Evolutionary conservation across 2,329 filamentous ascomycete genomes (phyloP).

Genomic region (Aspergillus caelatus): DNA sequence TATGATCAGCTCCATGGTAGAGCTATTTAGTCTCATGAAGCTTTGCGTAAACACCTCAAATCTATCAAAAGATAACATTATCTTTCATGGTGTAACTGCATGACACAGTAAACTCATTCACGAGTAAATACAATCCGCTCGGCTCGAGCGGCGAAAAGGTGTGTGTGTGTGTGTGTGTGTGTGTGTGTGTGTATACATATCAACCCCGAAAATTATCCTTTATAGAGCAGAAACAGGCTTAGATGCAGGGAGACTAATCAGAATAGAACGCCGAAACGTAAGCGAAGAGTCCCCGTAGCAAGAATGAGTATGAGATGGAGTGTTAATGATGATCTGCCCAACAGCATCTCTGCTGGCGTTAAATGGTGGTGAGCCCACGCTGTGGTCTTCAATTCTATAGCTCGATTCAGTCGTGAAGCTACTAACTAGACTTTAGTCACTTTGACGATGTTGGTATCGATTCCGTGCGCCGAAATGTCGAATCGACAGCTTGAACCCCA

Average conservation of each 20-base stretch:
- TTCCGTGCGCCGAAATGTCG: constrained; percentile 58
- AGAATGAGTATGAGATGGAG: neutral
- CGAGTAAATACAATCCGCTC: neutral
- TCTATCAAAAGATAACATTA: neutral
- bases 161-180: neutral
- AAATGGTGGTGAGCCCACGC: neutral
- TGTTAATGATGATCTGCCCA: neutral
- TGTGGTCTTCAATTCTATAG: neutral
- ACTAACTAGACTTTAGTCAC: constrained; percentile 49
- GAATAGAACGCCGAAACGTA: constrained; percentile 3
- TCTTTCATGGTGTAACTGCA: neutral
- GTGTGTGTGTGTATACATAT: neutral
- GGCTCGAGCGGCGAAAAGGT: neutral
- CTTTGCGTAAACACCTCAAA: neutral
- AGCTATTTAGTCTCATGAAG: neutral
- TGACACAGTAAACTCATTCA: neutral
- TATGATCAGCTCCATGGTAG: neutral
- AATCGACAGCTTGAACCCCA: constrained; percentile 64
- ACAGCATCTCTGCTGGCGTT: neutral
- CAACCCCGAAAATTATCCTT: constrained; percentile 1
- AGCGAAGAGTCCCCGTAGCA: neutral
- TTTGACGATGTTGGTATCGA: constrained; percentile 61
- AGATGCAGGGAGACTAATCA: neutral
- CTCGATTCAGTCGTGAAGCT: neutral
- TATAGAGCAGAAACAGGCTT: neutral